A percentile compares a stretch with the other conserved stretches of the same genome.
Conservation (phyloP, 2,329 filamentous ascomycete species). For the Diaporthe caulivora region DNA sequence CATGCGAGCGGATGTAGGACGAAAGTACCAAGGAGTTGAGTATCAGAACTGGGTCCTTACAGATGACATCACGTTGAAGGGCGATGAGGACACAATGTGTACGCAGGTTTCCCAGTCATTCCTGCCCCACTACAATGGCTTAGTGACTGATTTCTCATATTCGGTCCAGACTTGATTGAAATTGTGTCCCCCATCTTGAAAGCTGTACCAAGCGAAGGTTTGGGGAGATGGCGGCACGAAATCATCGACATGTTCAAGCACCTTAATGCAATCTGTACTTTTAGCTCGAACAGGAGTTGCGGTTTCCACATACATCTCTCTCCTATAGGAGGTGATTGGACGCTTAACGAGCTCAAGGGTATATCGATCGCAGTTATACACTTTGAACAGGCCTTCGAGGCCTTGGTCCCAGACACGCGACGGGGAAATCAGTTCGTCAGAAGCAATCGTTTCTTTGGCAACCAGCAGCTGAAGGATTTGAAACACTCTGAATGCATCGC, state of each 20-base stretch:
- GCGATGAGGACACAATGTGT: neutral
- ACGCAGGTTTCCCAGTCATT: neutral
- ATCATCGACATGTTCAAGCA: neutral
- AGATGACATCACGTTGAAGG: conserved; percentile 2
- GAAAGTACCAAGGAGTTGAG: conserved; percentile 6
- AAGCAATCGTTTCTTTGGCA: neutral
- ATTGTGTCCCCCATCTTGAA: conserved; percentile 3
- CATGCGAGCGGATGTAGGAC: neutral
- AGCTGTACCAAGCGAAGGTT: neutral
- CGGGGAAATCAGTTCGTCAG: conserved; percentile 1
- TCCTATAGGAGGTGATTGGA: neutral
- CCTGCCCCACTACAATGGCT: neutral
- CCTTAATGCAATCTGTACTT: neutral
- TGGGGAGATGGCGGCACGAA: neutral
- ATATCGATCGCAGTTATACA: neutral
- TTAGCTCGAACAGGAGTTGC: neutral
- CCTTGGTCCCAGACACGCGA: neutral
- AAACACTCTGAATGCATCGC: neutral
- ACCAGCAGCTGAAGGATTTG: neutral
- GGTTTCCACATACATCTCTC: conserved; percentile 2
- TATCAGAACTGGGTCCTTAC: conserved; percentile 7
- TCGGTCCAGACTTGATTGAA: neutral
- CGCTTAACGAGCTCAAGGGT: neutral
- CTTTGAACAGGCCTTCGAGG: neutral
- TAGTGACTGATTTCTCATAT: neutral